phyloP scores from a whole-genome alignment of 371 early-diverging fungal species.

The Gilbertella persicaria region DNA sequence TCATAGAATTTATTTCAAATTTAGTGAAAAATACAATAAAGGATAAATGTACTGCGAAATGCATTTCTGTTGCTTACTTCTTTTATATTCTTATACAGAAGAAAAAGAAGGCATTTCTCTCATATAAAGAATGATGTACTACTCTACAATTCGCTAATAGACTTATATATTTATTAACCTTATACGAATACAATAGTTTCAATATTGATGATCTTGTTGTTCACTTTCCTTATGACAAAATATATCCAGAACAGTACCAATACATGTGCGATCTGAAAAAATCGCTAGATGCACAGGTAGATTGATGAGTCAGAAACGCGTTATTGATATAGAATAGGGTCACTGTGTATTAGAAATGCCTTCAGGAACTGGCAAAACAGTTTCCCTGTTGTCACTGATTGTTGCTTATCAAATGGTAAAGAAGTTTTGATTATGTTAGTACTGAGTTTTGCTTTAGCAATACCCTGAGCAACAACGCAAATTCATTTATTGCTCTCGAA shows the following conservation, averaged over 20 bases:
- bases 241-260: constrained; percentile 99
- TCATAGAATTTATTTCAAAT: too few species aligned
- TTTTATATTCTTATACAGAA: too few species aligned
- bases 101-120: too few species aligned
- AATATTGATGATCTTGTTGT: constrained; percentile 93
- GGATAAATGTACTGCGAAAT: too few species aligned
- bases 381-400: constrained; percentile 94
- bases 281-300: constrained; percentile 88
- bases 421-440: too few species aligned
- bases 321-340: constrained; percentile 60
- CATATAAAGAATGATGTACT: too few species aligned
- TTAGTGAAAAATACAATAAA: too few species aligned
- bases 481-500: constrained; percentile 98
- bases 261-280: constrained; percentile 98
- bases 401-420: constrained; percentile 94
- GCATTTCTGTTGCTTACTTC: too few species aligned
- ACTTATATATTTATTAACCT: too few species aligned
- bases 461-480: constrained; percentile 89
- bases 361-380: constrained; percentile 99
- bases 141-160: too few species aligned
- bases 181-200: too few species aligned
- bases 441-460: too few species aligned
- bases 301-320: not conserved
- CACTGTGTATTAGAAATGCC: constrained; percentile 99
- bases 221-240: constrained; percentile 98